A percentile compares a stretch with the other conserved stretches of the same genome.
phyloP scores from a whole-genome alignment of 768 basidiomycete species.

The Podaxis carcinomalis region DNA sequence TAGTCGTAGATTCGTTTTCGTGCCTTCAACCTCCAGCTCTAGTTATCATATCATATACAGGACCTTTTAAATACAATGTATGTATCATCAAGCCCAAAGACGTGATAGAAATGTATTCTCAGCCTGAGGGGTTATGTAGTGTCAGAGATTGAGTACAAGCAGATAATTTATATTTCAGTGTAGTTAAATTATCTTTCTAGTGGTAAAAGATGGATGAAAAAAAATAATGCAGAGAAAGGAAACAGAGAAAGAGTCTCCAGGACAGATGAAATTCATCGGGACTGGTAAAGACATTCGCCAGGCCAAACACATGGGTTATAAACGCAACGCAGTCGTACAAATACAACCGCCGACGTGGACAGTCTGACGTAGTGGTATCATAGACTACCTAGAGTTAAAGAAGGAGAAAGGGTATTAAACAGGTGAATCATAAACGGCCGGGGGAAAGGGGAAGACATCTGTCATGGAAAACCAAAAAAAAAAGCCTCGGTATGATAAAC shows the following conservation, averaged over 20 bases:
- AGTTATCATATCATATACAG: not conserved
- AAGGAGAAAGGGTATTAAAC: slow-evolving; percentile 6
- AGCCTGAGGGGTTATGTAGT: not conserved
- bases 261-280: not conserved
- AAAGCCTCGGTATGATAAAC: not conserved
- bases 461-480: not conserved
- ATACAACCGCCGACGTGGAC: slow-evolving; percentile 7
- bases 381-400: not conserved
- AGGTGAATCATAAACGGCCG: not conserved
- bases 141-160: not conserved
- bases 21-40: not conserved
- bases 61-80: not conserved
- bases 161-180: slow-evolving; percentile 6
- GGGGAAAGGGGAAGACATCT: not conserved
- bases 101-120: not conserved
- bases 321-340: slow-evolving; percentile 4
- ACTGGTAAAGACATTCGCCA: not conserved
- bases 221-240: not conserved
- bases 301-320: not conserved
- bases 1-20: too few species aligned
- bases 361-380: not conserved
- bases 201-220: not conserved
- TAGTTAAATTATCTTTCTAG: not conserved
- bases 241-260: not conserved
- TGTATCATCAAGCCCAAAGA: not conserved